Evolutionary conservation across 371 early-diverging fungal species (phyloP), one percentile per base, ranked within the genome.

Genomic region (Sporodiniella umbellata): DNA sequence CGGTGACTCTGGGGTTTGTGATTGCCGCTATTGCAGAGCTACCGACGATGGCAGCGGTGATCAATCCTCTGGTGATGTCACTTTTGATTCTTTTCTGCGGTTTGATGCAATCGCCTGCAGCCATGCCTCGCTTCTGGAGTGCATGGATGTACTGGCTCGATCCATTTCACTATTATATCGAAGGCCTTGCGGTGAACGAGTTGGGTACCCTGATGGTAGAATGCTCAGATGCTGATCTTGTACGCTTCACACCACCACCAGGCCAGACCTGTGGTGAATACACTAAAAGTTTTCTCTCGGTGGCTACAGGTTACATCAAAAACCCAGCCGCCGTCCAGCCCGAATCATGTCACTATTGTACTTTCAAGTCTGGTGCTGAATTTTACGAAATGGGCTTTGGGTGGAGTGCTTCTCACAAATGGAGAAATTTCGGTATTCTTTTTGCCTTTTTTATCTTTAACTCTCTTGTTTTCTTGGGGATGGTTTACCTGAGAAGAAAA

Each of bases 131-230:
- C 15, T 86, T 90, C 69, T 88, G 86, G 84, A 66, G 77, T 8
- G 47, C 62, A 1, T 86, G 86, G 85, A 79, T 90, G 72, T 87
- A 86, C 60, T 82, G 77, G 72, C 44, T 86, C 12, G 77, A 81
- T 48, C 86, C 87, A 1, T 81, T 77, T 66, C 78, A 78, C 40
- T 88, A 90, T 51, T 66, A 79, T n/a, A 63, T 84, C 25, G 89
- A 88, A 49, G 87, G 79, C n/a, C 58, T 86, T 2, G 58, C 85
- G 3, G 71, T 75, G 40, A 85, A 79, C 48, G 85, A 85, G 26
- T 65, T 88, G 39, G 64, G 75, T 12, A 58, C 62, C 10, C 58
- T 73, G 1, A 39, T 23, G 0, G 63, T 86, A 0, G 33, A 37
- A 0, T 90, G 90, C 53, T 57, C 49, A 6, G 51, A 43, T 0